These are phyloP conservation scores for Solanum pinnatisectum DNA, from an alignment of 257 asterid species.

Conservation along the genomic window DNA sequence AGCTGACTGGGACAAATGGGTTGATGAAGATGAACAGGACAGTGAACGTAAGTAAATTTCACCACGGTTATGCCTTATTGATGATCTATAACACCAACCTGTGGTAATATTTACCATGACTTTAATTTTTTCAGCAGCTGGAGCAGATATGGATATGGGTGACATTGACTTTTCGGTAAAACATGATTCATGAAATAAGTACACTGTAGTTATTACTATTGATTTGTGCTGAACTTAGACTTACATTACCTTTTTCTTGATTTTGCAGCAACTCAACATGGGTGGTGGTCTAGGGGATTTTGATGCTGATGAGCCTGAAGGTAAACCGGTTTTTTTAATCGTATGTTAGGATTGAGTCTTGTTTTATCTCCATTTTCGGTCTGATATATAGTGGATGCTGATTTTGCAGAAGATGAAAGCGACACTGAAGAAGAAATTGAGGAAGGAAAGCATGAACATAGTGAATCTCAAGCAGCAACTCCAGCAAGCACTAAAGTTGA, in stretches of 20 bases:
- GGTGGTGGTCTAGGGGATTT: slow-evolving; percentile 28
- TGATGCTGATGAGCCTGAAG: slow-evolving; percentile 24
- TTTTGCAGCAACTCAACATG: slow-evolving; percentile 35
- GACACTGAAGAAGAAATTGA: slow-evolving; percentile 21
- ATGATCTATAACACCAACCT: not conserved
- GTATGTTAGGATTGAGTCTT: not conserved
- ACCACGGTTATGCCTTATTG: not conserved
- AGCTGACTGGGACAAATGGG: slow-evolving; percentile 91
- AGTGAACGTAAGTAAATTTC: slow-evolving; percentile 20
- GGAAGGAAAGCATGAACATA: not conserved
- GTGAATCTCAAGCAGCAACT: slow-evolving; percentile 2
- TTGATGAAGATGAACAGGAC: slow-evolving; percentile 67
- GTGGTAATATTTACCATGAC: not conserved
- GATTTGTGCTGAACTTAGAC: not conserved
- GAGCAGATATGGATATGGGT: slow-evolving; percentile 31
- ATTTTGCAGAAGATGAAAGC: slow-evolving; percentile 11
- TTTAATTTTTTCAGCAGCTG: slow-evolving; percentile 18
- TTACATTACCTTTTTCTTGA: not conserved
- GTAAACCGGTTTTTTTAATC: not conserved
- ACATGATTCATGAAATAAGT: not conserved
- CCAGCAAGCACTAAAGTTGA: slow-evolving; percentile 4
- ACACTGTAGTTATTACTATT: not conserved
- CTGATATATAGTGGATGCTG: not conserved
- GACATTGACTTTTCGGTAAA: slow-evolving; percentile 51
- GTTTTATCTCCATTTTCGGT: not conserved